phyloP scores from a whole-genome alignment of 371 early-diverging fungal species.

The Capillidium heterosporum region DNA sequence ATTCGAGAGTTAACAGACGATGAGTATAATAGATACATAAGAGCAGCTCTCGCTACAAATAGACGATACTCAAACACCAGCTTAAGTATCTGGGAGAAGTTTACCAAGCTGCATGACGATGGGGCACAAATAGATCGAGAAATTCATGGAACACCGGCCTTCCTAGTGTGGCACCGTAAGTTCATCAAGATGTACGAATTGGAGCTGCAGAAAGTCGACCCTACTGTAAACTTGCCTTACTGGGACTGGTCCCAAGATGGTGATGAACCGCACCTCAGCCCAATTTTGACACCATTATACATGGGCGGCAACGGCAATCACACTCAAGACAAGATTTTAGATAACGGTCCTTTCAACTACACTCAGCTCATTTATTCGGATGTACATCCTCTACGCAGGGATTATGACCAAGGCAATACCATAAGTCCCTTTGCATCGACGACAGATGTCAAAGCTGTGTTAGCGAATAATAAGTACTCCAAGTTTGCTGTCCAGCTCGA shows the following conservation, averaged over 20 bases:
- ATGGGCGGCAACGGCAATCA: conserved; percentile 12
- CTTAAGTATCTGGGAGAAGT: neutral
- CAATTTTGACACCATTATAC: conserved; percentile 5
- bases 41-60: too few species aligned
- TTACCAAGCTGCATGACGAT: neutral
- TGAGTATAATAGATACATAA: neutral
- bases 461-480: conserved; percentile 9
- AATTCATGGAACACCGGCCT: conserved; percentile 6
- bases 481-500: conserved; percentile 18
- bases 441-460: neutral
- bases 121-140: neutral
- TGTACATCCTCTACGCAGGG: conserved; percentile 13
- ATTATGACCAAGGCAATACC: conserved; percentile 4
- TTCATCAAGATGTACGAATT: conserved; percentile 16
- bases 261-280: conserved; percentile 6
- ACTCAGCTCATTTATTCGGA: neutral
- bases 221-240: conserved; percentile 22
- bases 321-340: neutral
- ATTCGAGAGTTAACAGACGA: conserved; percentile 3
- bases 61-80: neutral
- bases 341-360: neutral
- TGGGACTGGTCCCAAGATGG: conserved; percentile 26
- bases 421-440: conserved; percentile 13
- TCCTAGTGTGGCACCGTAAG: conserved; percentile 23
- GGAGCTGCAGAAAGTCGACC: conserved; percentile 14